Evolutionary conservation across 768 basidiomycete species (phyloP).

Genomic region (Amanita rimosa): DNA sequence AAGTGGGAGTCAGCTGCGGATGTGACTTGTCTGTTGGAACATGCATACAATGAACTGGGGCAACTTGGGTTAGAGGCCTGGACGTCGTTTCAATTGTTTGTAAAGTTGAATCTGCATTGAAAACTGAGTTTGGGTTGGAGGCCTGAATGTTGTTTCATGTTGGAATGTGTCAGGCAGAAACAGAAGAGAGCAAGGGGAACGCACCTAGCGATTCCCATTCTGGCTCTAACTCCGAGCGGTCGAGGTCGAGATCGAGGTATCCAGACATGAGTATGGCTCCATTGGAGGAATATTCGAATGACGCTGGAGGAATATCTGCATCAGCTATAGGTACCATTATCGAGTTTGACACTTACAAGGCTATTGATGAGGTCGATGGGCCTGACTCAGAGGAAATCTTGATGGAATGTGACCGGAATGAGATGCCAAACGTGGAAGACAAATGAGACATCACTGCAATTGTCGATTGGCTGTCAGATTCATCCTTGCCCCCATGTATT

Average conservation of each 20-base stretch:
- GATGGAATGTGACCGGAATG: neutral
- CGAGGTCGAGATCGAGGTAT: neutral
- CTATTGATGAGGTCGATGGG: neutral
- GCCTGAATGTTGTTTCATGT: neutral
- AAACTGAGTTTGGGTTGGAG: no score
- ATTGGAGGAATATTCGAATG: no score
- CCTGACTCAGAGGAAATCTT: neutral
- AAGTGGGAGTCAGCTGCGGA: no score
- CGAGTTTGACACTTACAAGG: neutral
- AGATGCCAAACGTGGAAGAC: neutral
- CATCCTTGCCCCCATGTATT: neutral
- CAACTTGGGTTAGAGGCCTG: no score
- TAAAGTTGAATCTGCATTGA: no score
- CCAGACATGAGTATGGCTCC: neutral
- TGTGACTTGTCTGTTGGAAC: no score
- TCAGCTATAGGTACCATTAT: neutral
- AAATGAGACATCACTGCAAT: neutral
- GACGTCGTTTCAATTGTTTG: no score
- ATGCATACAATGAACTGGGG: no score
- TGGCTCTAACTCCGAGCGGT: neutral
- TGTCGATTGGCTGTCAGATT: neutral
- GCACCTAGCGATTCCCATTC: neutral
- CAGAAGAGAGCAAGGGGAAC: neutral
- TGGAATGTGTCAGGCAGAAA: neutral
- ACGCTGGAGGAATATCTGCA: neutral